Percentiles rank a stretch among this genome's conserved stretches.
Conservation (phyloP, 306 rosid species). For the Cucumis sativus region Cucumber_9930_V3 NC_026659.2:705001-705500, state of each 20-base stretch:
- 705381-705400: slow-evolving; percentile 66
- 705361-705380: slow-evolving; percentile 25
- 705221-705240: slow-evolving; percentile 72
- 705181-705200: slow-evolving; percentile 77
- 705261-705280: background rate
- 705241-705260: slow-evolving; percentile 25
- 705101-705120: background rate
- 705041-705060: background rate
- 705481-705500: background rate
- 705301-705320: background rate
- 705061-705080: background rate
- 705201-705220: slow-evolving; percentile 91
- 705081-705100: background rate
- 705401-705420: slow-evolving; percentile 80
- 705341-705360: background rate
- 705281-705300: background rate
- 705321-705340: background rate
- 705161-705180: slow-evolving; percentile 95
- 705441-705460: slow-evolving; percentile 86
- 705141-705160: slow-evolving; percentile 79
- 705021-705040: background rate
- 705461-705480: background rate
- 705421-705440: slow-evolving; percentile 59
- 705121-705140: background rate
- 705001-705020: background rate